phyloP scores from a whole-genome alignment of 768 basidiomycete genomes.

The Boletus sp. region DNA sequence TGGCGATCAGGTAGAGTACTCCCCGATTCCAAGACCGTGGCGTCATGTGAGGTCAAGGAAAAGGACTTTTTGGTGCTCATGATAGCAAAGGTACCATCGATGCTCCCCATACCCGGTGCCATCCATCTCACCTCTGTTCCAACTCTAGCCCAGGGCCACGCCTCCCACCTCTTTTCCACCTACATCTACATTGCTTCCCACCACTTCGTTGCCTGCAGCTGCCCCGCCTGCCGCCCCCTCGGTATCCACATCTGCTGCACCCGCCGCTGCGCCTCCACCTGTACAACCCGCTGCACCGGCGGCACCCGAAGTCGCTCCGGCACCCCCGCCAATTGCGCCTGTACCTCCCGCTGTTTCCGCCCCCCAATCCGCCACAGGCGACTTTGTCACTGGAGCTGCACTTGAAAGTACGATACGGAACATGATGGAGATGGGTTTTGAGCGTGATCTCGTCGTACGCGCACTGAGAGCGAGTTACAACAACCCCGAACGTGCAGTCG shows the following conservation, averaged over 20 bases:
- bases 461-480: conserved; percentile 94
- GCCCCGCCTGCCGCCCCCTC: conserved; percentile 22
- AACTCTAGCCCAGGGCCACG: conserved; percentile 52
- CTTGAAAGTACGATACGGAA: conserved; percentile 76
- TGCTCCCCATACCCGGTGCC: conserved; percentile 8
- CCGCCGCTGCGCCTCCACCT: conserved; percentile 14
- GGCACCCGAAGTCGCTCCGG: conserved; percentile 31
- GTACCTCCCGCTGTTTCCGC: conserved; percentile 32
- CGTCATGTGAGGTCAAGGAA: conserved; percentile 90
- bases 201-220: conserved; percentile 24
- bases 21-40: conserved; percentile 82
- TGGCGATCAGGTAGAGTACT: conserved; percentile 79
- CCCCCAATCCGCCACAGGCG: conserved; percentile 40
- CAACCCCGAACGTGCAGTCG: conserved; percentile 97
- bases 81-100: conserved; percentile 80
- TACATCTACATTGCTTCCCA: background rate
- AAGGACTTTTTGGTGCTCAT: conserved; percentile 99
- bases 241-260: conserved; percentile 12
- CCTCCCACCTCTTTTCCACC: conserved; percentile 20
- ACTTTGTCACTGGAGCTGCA: conserved; percentile 74
- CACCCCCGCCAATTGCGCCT: conserved; percentile 32
- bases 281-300: conserved; percentile 27
- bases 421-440: conserved; percentile 95
- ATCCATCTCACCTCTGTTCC: conserved; percentile 2
- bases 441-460: conserved; percentile 75